phyloP scores from a whole-genome alignment of 169 alveolate species.

The Eimeria tenella region DNA sequence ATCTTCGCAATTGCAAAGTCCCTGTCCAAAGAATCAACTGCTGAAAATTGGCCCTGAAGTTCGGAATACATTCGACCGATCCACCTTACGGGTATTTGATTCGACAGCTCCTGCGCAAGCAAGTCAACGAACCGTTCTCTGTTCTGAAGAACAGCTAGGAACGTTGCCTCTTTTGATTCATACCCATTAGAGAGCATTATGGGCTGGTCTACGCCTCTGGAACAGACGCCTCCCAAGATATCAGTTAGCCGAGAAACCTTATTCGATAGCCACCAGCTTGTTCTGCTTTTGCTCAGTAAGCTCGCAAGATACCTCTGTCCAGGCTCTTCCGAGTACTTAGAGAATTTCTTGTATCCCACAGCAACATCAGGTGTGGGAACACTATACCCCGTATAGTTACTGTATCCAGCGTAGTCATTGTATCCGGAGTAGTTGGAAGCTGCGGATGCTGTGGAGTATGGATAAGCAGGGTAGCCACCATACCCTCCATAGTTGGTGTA shows the following conservation, averaged over 20 bases:
- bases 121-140: background rate
- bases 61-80: conserved; percentile 55
- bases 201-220: conserved; percentile 22
- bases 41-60: conserved; percentile 3
- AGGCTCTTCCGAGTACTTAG: conserved; percentile 19
- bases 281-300: background rate
- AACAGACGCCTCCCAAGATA: background rate
- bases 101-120: conserved; percentile 6
- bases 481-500: background rate
- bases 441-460: background rate
- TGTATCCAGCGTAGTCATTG: conserved; percentile 5
- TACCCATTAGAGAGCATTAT: conserved; percentile 19
- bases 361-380: background rate
- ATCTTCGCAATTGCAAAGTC: conserved; percentile 24
- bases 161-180: conserved; percentile 23
- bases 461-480: background rate
- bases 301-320: conserved; percentile 49
- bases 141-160: conserved; percentile 1
- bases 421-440: background rate
- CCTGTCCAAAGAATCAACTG: background rate
- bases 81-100: background rate
- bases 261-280: background rate
- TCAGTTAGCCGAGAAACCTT: conserved; percentile 3
- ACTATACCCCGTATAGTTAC: background rate
- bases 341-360: background rate